A percentile compares a stretch with the other conserved stretches of the same genome.
Evolutionary conservation across 169 alveolate species (phyloP).

Genomic region (Fabrea salina): DNA sequence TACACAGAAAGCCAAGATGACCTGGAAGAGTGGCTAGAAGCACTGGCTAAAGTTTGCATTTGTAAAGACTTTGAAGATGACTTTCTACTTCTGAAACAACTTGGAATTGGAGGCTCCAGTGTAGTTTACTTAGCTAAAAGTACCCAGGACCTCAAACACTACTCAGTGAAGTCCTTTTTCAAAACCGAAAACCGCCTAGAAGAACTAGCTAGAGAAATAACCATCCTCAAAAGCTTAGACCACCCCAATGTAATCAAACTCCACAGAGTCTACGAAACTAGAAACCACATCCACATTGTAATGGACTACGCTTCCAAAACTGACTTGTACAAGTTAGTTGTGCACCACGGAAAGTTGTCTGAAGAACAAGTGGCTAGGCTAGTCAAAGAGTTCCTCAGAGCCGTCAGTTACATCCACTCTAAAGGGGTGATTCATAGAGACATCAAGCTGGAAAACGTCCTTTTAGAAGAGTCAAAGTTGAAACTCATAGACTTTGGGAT

Average conservation of each 20-base stretch:
- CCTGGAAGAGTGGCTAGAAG: conserved; percentile 17
- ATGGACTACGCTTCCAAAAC: conserved; percentile 72
- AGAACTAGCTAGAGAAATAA: conserved; percentile 89
- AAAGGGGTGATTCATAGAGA: conserved; percentile 76
- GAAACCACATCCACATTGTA: conserved; percentile 31
- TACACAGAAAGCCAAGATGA: background rate
- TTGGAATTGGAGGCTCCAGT: conserved; percentile 19
- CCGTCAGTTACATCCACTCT: conserved; percentile 64
- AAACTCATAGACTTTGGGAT: conserved; percentile 43
- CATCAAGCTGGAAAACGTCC: conserved; percentile 76
- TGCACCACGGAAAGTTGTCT: conserved; percentile 17
- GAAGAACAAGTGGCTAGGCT: conserved; percentile 53
- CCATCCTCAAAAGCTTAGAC: conserved; percentile 69
- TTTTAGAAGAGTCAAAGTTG: conserved; percentile 30
- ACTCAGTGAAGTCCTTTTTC: background rate
- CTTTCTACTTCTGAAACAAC: background rate
- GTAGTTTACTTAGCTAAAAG: background rate
- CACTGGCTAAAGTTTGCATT: background rate
- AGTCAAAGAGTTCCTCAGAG: conserved; percentile 46
- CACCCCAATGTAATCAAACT: conserved; percentile 26
- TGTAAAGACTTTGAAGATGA: conserved; percentile 14
- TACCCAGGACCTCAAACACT: background rate
- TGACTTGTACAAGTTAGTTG: conserved; percentile 48
- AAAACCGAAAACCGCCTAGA: background rate
- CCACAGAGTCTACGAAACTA: conserved; percentile 4